phyloP scores from a whole-genome alignment of 306 rosid species.

The Glycine tomentella region DNA sequence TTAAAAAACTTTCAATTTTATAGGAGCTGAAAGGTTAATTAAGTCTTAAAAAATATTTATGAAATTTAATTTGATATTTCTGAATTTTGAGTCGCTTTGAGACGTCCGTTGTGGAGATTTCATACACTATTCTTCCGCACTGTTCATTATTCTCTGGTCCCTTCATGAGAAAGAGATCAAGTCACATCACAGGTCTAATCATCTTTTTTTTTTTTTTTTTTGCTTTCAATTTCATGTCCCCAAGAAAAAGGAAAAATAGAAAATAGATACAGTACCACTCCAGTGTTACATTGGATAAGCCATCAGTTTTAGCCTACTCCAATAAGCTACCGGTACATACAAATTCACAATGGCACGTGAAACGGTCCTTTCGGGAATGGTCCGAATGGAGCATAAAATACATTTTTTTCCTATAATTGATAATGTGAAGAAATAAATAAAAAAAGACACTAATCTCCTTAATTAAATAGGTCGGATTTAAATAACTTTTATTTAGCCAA shows the following conservation, averaged over 20 bases:
- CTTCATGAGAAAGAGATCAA: too few relatives aligned
- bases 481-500: not conserved
- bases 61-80: too few relatives aligned
- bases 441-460: not conserved
- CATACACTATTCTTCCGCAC: too few relatives aligned
- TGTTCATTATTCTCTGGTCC: too few relatives aligned
- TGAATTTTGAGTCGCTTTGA: too few relatives aligned
- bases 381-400: not conserved
- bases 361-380: not conserved
- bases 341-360: slow-evolving; percentile 20
- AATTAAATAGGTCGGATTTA: not conserved
- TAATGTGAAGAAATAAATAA: not conserved
- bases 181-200: too few relatives aligned
- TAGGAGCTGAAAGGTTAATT: too few relatives aligned
- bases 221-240: not conserved
- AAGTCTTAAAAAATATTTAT: too few relatives aligned
- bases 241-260: not conserved
- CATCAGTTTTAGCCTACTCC: slow-evolving; percentile 31
- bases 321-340: not conserved
- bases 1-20: too few relatives aligned
- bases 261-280: not conserved
- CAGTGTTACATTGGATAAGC: not conserved
- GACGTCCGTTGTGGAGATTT: too few relatives aligned
- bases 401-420: not conserved
- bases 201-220: not conserved